Base-by-base conservation (phyloP, 2,329 filamentous ascomycete species). In the Penicillium sp. region DNA sequence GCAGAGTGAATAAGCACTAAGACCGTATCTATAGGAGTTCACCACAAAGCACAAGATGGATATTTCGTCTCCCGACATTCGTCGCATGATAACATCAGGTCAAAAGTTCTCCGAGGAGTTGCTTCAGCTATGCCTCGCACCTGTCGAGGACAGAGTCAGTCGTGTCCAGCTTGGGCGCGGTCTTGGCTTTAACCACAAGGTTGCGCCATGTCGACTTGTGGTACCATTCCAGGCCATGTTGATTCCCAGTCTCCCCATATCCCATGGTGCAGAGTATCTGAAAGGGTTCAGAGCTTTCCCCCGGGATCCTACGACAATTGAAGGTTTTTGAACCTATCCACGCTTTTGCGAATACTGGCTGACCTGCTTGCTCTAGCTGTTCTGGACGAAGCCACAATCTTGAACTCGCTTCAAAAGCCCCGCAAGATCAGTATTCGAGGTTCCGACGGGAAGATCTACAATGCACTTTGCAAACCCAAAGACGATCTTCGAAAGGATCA, bases 401-500 rank as follows among this genome's bases (percentile, higher is more conserved):
- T 99, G 20, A 90, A 89, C 54, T 99, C 95, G 1, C 82, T 99
- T 3, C 93, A 96, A 55, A 92, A 94, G 64, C 94, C 95, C 12
- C 86, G 93, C 49, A 94, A 93, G 64, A 85, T 99, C 52, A 94
- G 86, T 15, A 89, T 94, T 6, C 85, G 90, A 52, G 94, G 93
- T 0, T 93, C 90, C 0, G 92, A 99, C 73, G 94, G 95, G 7
- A 89, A 88, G 55, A 82, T 83, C 18, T 99, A 99, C 72, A 90
- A 90, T 61, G 84, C 99, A 7, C 82, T 99, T 53, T 95, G 96
- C 79, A 99, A 99, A 69, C 95, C 94, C 8, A 97, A 97, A 73
- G 94, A 99, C 71, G 95, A 99, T 72, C 83, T 99, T 23, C 89
- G 94, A 49, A 99, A 96, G 63, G 95, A 99, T 67, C 93, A 97